phyloP scores from a whole-genome alignment of 1,284 basidiomycete species.

The Rhodotorula mucilaginosa region DNA sequence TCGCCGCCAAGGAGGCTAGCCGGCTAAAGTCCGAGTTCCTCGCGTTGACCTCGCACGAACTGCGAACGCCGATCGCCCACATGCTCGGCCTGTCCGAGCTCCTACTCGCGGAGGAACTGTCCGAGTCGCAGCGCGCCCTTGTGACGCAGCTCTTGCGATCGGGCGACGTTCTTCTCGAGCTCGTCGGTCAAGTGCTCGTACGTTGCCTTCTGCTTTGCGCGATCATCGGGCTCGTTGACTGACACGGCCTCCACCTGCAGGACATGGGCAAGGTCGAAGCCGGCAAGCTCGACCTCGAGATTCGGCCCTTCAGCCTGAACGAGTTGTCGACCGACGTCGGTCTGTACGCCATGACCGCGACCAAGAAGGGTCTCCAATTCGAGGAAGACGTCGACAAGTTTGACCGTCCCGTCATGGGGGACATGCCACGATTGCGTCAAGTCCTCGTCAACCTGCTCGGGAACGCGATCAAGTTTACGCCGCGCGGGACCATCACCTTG shows the following conservation, averaged over 20 bases:
- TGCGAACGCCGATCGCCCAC: slow-evolving; percentile 23
- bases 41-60: slow-evolving; percentile 36
- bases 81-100: slow-evolving; percentile 24
- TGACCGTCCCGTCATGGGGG: slow-evolving; percentile 37
- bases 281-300: slow-evolving; percentile 50
- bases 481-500: slow-evolving; percentile 46
- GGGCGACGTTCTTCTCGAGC: slow-evolving; percentile 40
- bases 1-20: slow-evolving; percentile 49
- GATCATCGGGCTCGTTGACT: background rate
- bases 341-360: slow-evolving; percentile 47
- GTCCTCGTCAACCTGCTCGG: slow-evolving; percentile 43
- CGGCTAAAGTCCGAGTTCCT: slow-evolving; percentile 50
- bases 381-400: slow-evolving; percentile 41
- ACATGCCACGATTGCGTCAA: slow-evolving; percentile 43
- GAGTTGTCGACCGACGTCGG: slow-evolving; percentile 48
- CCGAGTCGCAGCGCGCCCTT: slow-evolving; percentile 22
- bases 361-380: slow-evolving; percentile 48
- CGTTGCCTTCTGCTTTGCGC: background rate
- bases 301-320: slow-evolving; percentile 47
- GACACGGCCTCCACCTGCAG: slow-evolving; percentile 21
- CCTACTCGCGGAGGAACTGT: slow-evolving; percentile 35
- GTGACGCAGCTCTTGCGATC: slow-evolving; percentile 38
- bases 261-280: slow-evolving; percentile 51
- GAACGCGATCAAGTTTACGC: slow-evolving; percentile 50
- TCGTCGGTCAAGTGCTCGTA: slow-evolving; percentile 40